These are phyloP conservation scores for Coffea eugenioides DNA, from an alignment of 257 asterid species.

Conservation along the genomic window DNA sequence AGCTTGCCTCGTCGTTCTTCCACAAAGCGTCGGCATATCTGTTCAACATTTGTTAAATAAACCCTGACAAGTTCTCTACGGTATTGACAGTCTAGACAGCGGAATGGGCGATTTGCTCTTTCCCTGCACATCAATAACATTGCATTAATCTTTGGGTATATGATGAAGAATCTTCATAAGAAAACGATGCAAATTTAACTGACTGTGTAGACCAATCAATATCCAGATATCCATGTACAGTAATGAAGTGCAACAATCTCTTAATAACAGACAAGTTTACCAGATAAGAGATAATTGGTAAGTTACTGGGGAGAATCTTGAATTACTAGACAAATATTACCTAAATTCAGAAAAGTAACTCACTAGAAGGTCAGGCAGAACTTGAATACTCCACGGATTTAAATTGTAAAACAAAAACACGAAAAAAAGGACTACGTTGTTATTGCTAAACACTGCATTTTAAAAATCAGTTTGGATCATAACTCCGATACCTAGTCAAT, in stretches of 20 bases:
- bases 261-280: background rate
- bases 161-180: background rate
- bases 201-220: background rate
- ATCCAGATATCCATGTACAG: background rate
- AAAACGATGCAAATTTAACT: background rate
- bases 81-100: slow-evolving; percentile 85
- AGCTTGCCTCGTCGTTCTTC: slow-evolving; percentile 78
- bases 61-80: slow-evolving; percentile 94
- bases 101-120: slow-evolving; percentile 86
- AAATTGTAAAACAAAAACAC: background rate
- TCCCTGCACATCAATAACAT: slow-evolving; percentile 54
- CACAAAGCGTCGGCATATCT: slow-evolving; percentile 82
- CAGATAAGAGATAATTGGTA: background rate
- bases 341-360: background rate
- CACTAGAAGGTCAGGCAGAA: background rate
- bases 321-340: background rate
- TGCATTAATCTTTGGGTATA: background rate
- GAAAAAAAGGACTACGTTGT: background rate
- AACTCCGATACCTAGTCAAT: background rate
- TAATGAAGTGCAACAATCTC: background rate
- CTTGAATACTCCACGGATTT: background rate
- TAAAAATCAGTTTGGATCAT: slow-evolving; percentile 2
- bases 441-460: background rate
- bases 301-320: background rate
- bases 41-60: slow-evolving; percentile 88